Evolutionary conservation across 352 stramenopile species (phyloP).

Genomic region (Thalassiosira hispida): DNA sequence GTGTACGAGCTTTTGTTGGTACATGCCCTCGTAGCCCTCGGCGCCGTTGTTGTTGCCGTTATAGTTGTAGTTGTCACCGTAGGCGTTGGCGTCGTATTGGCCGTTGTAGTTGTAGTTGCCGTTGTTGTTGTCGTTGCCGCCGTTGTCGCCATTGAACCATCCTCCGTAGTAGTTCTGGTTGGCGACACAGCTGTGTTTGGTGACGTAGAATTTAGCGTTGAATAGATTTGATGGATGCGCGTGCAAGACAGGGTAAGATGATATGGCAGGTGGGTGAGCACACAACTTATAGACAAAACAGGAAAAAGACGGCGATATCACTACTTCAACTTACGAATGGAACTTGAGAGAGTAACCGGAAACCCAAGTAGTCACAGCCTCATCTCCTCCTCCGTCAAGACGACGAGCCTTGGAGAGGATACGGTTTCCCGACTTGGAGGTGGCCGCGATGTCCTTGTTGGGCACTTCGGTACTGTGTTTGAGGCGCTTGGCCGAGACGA

Average conservation of each 20-base stretch:
- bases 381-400: conserved; percentile 47
- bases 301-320: not conserved
- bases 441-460: conserved; percentile 26
- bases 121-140: not conserved
- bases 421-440: conserved; percentile 50
- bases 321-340: conserved; percentile 42
- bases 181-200: conserved; percentile 18
- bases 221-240: conserved; percentile 2
- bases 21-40: conserved; percentile 45
- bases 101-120: conserved; percentile 21
- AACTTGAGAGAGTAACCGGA: conserved; percentile 66
- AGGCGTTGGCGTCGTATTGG: not conserved
- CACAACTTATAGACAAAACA: not conserved
- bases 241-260: not conserved
- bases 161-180: not conserved
- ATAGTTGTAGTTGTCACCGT: conserved; percentile 13
- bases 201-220: conserved; percentile 5
- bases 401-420: conserved; percentile 64
- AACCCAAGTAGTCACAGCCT: conserved; percentile 45
- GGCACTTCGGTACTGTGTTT: conserved; percentile 5
- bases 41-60: conserved; percentile 35
- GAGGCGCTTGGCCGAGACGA: not conserved
- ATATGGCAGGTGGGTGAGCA: not conserved
- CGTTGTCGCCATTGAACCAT: not conserved
- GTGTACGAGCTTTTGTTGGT: conserved; percentile 55